Evolutionary conservation across 331 rosid species (phyloP).

Genomic region (Rosa hybrid): DNA sequence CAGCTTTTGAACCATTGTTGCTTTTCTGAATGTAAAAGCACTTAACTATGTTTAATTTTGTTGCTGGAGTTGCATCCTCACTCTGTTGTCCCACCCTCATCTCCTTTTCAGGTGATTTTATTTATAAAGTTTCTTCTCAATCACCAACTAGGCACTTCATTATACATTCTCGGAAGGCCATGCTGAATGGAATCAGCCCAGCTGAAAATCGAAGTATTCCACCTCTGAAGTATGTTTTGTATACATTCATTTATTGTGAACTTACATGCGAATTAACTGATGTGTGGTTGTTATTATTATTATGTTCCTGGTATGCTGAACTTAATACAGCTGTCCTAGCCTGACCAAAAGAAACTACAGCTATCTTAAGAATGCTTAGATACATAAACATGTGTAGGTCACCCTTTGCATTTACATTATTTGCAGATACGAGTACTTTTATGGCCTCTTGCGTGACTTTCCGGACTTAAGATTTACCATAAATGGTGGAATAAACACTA

Average conservation of each 20-base stretch:
- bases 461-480: conserved; percentile 92
- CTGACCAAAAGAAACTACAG: neutral
- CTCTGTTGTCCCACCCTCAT: conserved; percentile 7
- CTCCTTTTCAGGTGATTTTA: conserved; percentile 81
- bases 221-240: conserved; percentile 70
- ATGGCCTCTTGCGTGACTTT: conserved; percentile 92
- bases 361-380: neutral
- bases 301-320: neutral
- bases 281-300: neutral
- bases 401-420: neutral
- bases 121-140: conserved; percentile 77
- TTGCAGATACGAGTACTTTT: conserved; percentile 90
- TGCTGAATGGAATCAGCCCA: conserved; percentile 95
- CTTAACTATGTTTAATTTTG: conserved; percentile 1
- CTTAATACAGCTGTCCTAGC: neutral
- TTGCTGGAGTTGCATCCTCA: conserved; percentile 27
- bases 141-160: conserved; percentile 93
- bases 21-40: conserved; percentile 9
- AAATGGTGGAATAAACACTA: conserved; percentile 82
- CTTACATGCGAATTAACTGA: neutral
- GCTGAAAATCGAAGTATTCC: conserved; percentile 97
- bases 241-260: conserved; percentile 7
- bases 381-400: neutral
- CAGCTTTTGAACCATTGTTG: neutral
- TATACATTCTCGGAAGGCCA: conserved; percentile 92